phyloP scores from a whole-genome alignment of 495 filamentous ascomycete species.

The Terfezia boudieri region DNA sequence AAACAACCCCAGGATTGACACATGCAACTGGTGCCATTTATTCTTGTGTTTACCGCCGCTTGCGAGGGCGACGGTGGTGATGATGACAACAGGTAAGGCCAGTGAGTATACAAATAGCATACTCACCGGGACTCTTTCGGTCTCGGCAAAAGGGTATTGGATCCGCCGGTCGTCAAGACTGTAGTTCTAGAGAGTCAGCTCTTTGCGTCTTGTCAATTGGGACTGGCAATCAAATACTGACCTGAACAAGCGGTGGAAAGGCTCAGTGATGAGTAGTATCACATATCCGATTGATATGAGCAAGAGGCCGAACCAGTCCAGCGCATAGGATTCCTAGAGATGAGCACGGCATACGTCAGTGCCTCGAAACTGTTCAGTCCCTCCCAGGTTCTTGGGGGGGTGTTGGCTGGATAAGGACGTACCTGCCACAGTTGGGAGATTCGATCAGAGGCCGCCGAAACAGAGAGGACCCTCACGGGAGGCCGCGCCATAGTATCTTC shows the following conservation, averaged over 20 bases:
- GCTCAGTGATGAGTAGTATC: constrained; percentile 35
- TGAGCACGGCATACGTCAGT: too few species aligned
- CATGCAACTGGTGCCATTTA: constrained; percentile 54
- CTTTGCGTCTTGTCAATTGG: background rate
- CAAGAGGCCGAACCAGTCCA: constrained; percentile 64
- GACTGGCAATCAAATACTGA: background rate
- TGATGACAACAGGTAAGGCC: background rate
- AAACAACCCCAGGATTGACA: constrained; percentile 56
- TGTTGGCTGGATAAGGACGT: too few species aligned
- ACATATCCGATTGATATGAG: constrained; percentile 26
- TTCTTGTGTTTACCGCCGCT: constrained; percentile 3
- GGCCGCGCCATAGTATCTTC: too few species aligned
- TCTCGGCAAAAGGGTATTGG: constrained; percentile 61
- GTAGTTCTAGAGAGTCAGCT: constrained; percentile 1
- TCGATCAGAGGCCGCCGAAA: too few species aligned
- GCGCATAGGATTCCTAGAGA: constrained; percentile 49
- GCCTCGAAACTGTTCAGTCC: too few species aligned
- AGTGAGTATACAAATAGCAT: constrained; percentile 46
- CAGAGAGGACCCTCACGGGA: too few species aligned
- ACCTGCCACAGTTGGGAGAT: too few species aligned
- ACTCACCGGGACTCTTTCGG: constrained; percentile 60
- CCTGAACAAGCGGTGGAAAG: constrained; percentile 65
- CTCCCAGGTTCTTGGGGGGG: too few species aligned
- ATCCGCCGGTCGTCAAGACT: constrained; percentile 59
- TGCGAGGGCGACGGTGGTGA: constrained; percentile 36